These are phyloP conservation scores for Candida alai DNA, from an alignment of 805 yeast genomes.

Conservation along the genomic window DNA sequence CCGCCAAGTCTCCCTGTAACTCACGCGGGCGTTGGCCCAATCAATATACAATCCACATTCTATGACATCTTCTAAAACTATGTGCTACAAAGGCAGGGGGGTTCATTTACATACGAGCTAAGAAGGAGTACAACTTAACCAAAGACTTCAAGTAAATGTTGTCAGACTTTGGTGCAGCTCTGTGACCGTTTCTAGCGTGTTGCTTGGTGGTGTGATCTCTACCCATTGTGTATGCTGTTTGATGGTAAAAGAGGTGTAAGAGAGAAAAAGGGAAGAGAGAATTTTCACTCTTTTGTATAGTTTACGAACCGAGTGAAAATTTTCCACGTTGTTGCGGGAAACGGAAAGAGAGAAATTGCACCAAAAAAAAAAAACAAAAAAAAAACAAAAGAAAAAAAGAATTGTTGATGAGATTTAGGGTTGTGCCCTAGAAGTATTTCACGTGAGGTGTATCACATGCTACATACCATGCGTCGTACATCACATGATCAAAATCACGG, in stretches of 20 bases:
- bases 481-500: too few species aligned
- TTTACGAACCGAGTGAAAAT: background rate
- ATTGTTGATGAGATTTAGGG: background rate
- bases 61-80: slow-evolving; percentile 7
- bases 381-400: background rate
- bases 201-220: slow-evolving; percentile 95
- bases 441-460: slow-evolving; percentile 1
- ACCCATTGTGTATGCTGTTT: slow-evolving; percentile 60
- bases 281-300: slow-evolving; percentile 3
- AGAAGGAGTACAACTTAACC: slow-evolving; percentile 97
- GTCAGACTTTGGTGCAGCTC: slow-evolving; percentile 99
- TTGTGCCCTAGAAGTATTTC: background rate
- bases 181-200: slow-evolving; percentile 94
- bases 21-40: too few species aligned
- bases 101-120: slow-evolving; percentile 84
- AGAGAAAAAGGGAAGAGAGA: background rate
- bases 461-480: too few species aligned
- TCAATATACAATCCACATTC: too few species aligned
- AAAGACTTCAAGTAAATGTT: slow-evolving; percentile 97
- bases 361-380: too few species aligned
- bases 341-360: background rate
- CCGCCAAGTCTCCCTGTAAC: too few species aligned
- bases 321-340: background rate
- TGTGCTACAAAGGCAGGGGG: background rate
- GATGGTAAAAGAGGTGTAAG: background rate